Evolutionary conservation across 2,329 filamentous ascomycete species (phyloP), one percentile per base, ranked within the genome.

Genomic region (Coleophoma eucalyptorum): DNA sequence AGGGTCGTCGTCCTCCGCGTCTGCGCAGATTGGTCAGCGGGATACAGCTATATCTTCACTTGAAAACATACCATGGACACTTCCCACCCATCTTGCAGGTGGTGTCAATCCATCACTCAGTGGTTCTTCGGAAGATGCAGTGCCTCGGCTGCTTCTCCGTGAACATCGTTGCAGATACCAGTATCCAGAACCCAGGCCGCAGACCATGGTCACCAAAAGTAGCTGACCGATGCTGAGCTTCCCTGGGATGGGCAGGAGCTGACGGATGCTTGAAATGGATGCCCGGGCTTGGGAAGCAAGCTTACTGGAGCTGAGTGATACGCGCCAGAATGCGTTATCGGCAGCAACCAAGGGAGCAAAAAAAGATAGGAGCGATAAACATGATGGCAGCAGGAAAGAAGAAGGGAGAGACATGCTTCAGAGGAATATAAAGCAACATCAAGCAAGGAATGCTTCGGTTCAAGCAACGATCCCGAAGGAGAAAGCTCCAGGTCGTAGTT

Each of bases 1-100:
- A 31, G 92, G 90, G 62, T 97, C 91, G 13, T 55, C 51, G 8
- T 46, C 43, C 53, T 64, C 58, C 38, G 59, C 50, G 47, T 64
- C 64, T 66, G 48, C 6, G 12, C 18, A 13, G 15, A 46, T 42
- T 38, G 3, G 32, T 11, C 13, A 59, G 32, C 57, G 55, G 45
- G 21, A 46, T 37, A 12, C 11, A 42, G 19, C 13, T 11, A 37
- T 16, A 34, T 37, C 16, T 20, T 43, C 13, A 32, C 11, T 19
- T 7, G 20, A 41, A 7, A 31, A 50, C 58, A 55, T 56, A 53
- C 61, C 59, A 51, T 56, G 55, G 35, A 44, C 47, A 45, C 62
- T 58, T 18, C 45, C 26, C 20, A 46, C 52, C 47, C 48, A 52
- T 43, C n/a, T 47, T 48, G 21, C n/a, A 7, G 20, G 18, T 10